phyloP scores from a whole-genome alignment of 2,329 filamentous ascomycete species.

The Verruconis gallopava region DNA sequence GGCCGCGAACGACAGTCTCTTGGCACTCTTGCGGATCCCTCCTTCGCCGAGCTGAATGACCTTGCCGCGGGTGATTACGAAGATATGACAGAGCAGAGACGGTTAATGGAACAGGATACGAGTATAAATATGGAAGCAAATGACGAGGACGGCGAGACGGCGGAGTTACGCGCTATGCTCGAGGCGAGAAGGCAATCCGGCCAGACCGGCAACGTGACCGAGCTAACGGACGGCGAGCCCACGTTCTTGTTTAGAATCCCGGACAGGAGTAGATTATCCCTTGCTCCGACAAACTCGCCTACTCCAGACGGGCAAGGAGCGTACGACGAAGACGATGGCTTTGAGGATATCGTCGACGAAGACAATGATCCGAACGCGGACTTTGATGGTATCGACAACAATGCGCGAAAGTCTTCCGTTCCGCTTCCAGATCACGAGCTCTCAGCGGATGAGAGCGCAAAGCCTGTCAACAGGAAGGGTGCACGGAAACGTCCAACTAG shows the following conservation, averaged over 20 bases:
- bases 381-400: constrained; percentile 4
- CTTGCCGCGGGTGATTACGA: constrained; percentile 18
- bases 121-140: constrained; percentile 8
- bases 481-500: constrained; percentile 23
- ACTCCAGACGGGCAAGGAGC: constrained; percentile 21
- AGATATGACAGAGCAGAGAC: neutral
- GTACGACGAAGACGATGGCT: constrained; percentile 21
- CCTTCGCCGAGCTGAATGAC: constrained; percentile 35
- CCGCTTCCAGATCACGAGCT: constrained; percentile 10
- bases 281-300: constrained; percentile 7
- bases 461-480: constrained; percentile 1
- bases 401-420: constrained; percentile 2
- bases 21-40: constrained; percentile 20
- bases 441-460: constrained; percentile 18
- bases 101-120: neutral
- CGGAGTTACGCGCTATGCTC: constrained; percentile 7
- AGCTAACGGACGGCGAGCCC: constrained; percentile 8
- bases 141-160: constrained; percentile 11
- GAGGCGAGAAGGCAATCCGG: constrained; percentile 9
- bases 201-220: neutral
- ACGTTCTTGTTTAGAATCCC: constrained; percentile 10
- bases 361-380: constrained; percentile 7
- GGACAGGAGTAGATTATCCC: constrained; percentile 8
- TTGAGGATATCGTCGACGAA: constrained; percentile 16
- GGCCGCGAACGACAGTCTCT: constrained; percentile 31